phyloP scores from a whole-genome alignment of 768 basidiomycete species.

The Lactarius sp. region DNA sequence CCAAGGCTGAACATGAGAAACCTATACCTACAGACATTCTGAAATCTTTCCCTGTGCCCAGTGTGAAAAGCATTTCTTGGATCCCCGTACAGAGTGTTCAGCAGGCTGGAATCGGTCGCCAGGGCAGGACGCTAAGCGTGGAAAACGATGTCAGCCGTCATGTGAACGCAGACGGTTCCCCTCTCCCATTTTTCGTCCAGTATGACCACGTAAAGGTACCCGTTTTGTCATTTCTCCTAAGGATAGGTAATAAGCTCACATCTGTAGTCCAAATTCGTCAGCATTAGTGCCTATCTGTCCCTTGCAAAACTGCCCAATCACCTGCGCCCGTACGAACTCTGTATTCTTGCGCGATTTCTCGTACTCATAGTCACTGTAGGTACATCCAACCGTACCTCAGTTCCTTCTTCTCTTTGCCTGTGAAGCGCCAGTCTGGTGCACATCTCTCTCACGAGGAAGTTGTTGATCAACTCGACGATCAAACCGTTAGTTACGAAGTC shows the following conservation, averaged over 20 bases:
- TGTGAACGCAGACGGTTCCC: slow-evolving; percentile 60
- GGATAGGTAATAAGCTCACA: not conserved
- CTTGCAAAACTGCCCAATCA: slow-evolving; percentile 63
- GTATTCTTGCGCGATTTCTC: not conserved
- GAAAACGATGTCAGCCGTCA: slow-evolving; percentile 51
- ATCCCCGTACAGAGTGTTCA: slow-evolving; percentile 70
- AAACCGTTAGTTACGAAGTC: slow-evolving; percentile 83
- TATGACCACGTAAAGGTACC: slow-evolving; percentile 88
- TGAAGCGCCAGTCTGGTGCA: slow-evolving; percentile 65
- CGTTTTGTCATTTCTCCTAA: slow-evolving; percentile 6
- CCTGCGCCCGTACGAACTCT: slow-evolving; percentile 62
- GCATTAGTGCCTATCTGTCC: slow-evolving; percentile 74
- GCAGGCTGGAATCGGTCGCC: slow-evolving; percentile 52
- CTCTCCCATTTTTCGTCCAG: slow-evolving; percentile 84
- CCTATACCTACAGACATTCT: slow-evolving; percentile 80
- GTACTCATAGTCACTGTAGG: slow-evolving; percentile 36
- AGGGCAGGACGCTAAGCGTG: slow-evolving; percentile 30
- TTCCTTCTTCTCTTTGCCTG: slow-evolving; percentile 85
- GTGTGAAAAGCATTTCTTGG: slow-evolving; percentile 89
- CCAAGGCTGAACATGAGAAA: slow-evolving; percentile 81
- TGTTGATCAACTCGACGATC: slow-evolving; percentile 82
- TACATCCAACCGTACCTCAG: slow-evolving; percentile 73
- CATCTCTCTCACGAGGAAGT: slow-evolving; percentile 82
- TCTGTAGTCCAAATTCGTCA: slow-evolving; percentile 84
- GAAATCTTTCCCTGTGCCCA: slow-evolving; percentile 83